phyloP scores from a whole-genome alignment of 257 asterid genomes.

The Solanum dulcamara region DNA sequence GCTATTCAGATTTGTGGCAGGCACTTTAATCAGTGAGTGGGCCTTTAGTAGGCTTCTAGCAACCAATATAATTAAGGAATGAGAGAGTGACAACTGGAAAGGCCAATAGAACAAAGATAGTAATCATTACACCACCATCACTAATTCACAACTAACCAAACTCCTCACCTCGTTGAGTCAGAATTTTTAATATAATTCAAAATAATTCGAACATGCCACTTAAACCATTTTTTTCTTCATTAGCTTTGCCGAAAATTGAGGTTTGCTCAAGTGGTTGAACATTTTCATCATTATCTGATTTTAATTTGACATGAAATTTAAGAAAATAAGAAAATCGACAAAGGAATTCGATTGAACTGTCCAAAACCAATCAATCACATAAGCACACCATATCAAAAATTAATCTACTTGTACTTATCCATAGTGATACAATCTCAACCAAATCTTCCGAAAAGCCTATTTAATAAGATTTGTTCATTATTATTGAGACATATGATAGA shows the following conservation, averaged over 20 bases:
- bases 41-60: constrained; percentile 7
- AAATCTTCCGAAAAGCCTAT: neutral
- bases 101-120: constrained; percentile 16
- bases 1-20: constrained; percentile 24
- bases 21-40: constrained; percentile 31
- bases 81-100: constrained; percentile 19
- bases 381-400: neutral
- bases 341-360: neutral
- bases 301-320: neutral
- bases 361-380: neutral
- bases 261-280: neutral
- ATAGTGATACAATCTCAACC: neutral
- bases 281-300: neutral
- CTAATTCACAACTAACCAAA: neutral
- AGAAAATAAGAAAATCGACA: too few species aligned
- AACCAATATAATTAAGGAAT: constrained; percentile 8
- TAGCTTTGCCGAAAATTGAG: neutral
- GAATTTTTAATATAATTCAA: neutral
- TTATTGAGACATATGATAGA: neutral
- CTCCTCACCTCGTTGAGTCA: neutral
- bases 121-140: constrained; percentile 13
- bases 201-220: neutral
- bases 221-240: neutral
- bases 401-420: neutral
- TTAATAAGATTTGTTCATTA: neutral